Evolutionary conservation across 495 filamentous ascomycete genomes (phyloP), one percentile per base, ranked within the genome.

Genomic region (Astrocystis sublimbata): DNA sequence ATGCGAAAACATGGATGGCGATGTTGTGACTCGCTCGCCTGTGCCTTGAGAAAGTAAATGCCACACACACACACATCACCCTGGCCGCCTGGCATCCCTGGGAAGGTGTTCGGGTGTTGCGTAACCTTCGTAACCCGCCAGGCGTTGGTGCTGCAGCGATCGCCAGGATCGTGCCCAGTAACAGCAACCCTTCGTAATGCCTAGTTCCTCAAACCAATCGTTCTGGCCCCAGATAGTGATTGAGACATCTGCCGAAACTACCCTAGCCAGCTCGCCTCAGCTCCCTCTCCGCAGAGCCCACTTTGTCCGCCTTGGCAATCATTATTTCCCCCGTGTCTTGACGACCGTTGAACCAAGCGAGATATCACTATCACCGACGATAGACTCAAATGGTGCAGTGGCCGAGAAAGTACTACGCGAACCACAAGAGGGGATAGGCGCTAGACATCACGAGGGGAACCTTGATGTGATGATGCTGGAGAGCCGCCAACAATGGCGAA

Each of bases 241-340:
- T n/a, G 42, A 47, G 30, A 59, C 56, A 59, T 59, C 56, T 59
- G 56, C 56, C 56, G 56, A 59, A 59, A 49, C 28, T 47, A 13
- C 33, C 21, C 56, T 59, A 50, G 40, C 31, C 24, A 59, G 42
- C 56, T 59, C 42, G 43, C 40, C 56, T 59, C 56, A 59, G 56
- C 56, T 49, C 54, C 41, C 28, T 59, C 56, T 59, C 56, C 42
- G 38, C 56, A 49, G 45, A 59, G 30, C 45, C 56, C 56, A 59
- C 56, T 43, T 21, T 38, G 42, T 38, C 40, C 38, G 56, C 56
- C 56, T 47, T 47, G 56, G 56, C 56, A 59, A 59, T 59, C 56
- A 59, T 41, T 23, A 56, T 56, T 56, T 56, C 42, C 30, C n/a
- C 52, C 52, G 52, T 36, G 52, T 21, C 36, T 26, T 9, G 19